Base-by-base conservation (phyloP, 2,329 filamentous ascomycete species). In the Xylariaceae sp. region DNA sequence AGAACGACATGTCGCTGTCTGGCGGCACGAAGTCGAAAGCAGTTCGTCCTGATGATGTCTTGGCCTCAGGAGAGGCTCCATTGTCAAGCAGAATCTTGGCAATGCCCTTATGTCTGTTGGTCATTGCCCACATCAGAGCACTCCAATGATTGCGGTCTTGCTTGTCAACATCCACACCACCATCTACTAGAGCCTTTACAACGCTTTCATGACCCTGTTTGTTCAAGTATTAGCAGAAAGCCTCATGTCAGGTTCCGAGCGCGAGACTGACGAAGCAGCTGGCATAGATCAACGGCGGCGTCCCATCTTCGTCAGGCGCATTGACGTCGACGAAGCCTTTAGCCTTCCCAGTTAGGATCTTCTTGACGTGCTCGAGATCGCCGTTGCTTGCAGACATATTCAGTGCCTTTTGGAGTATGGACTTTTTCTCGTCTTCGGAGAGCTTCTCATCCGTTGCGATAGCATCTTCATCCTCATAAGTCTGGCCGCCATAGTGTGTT, bases 111-210 rank as follows among this genome's bases (percentile, higher is more conserved):
- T 98, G 93, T 43, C 90, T 75, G 64, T 98, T 98, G 42, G 93
- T 98, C 88, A 97, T 97, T 37, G 93, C 91, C 93, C 93, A 98
- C 90, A 98, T 98, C 47, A 98, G 74, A 12, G 93, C 87, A 57
- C 88, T 97, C 93, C 93, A 98, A 60, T 94, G 85, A 61, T 97
- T 97, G 49, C 85, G 87, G 62, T 98, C 93, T 65, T 97, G 91
- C 56, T 85, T 85, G 67, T 98, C 89, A 39, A 97, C 89, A 55
- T 89, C 79, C 30, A 85, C 91, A 18, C 91, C 90, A 9, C 89
- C 88, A 44, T 89, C 79, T 39, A 98, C 79, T 38, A 98, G 76
- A 29, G 85, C 81, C 44, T 85, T 78, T 18, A 97, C 93, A 3
- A 95, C 90, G 35, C 84, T 78, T 64, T 94, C 87, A 62, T 98